phyloP scores from a whole-genome alignment of 805 yeast species.

The Suhomyces pyralidae region DNA sequence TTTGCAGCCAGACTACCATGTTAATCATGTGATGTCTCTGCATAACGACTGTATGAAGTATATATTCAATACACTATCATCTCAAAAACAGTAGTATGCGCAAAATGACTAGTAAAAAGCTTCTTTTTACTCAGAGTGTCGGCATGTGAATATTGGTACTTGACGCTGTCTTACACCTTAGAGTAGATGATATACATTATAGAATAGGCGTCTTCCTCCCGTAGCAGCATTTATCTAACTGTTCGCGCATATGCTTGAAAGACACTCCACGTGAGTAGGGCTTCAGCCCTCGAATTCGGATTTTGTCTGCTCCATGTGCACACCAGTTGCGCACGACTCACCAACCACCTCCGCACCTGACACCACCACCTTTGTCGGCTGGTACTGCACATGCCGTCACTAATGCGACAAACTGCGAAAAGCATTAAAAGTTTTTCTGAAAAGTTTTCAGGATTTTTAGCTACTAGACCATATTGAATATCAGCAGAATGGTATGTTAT shows the following conservation, averaged over 20 bases:
- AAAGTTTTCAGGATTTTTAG: conserved; percentile 7
- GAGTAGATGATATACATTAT: too few species aligned
- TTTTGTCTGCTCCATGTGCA: neutral
- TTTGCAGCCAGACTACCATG: neutral
- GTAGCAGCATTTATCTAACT: too few species aligned
- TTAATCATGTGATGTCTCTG: neutral
- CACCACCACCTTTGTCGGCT: neutral
- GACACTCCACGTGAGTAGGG: conserved; percentile 4
- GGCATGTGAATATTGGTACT: too few species aligned
- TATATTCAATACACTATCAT: neutral
- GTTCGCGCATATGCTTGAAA: neutral
- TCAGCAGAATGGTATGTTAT: conserved; percentile 19
- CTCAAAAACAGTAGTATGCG: too few species aligned
- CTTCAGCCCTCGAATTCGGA: conserved; percentile 5
- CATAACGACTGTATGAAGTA: neutral
- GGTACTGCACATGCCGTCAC: conserved; percentile 1
- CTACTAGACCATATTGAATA: conserved; percentile 7
- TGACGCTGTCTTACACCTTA: too few species aligned
- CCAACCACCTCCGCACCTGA: neutral
- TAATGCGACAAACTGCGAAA: neutral
- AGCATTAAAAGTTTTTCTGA: conserved; percentile 5
- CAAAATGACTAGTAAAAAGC: too few species aligned
- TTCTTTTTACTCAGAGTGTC: too few species aligned
- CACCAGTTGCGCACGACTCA: conserved; percentile 1
- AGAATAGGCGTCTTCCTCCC: too few species aligned